A percentile compares a stretch with the other conserved stretches of the same genome.
Evolutionary conservation across 2,329 filamentous ascomycete genomes (phyloP).

Genomic region (Talaromyces rugulosus): DNA sequence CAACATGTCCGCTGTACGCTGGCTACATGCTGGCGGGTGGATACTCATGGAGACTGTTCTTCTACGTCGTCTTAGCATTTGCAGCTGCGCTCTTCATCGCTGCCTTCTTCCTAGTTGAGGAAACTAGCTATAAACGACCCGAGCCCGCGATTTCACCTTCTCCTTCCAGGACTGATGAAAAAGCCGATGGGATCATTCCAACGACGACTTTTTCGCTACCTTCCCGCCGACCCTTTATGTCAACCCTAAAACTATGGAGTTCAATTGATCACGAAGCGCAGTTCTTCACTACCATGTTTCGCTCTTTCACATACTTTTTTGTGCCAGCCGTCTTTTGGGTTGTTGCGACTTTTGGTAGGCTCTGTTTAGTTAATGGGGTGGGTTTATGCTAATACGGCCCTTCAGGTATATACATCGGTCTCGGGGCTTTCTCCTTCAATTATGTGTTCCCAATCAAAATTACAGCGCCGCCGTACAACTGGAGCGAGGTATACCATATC

Average conservation of each 20-base stretch:
- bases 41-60: conserved; percentile 58
- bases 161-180: conserved; percentile 11
- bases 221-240: conserved; percentile 37
- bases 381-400: neutral
- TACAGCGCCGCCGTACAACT: conserved; percentile 43
- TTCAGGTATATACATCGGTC: conserved; percentile 42
- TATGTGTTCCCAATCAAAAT: conserved; percentile 49
- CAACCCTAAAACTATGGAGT: conserved; percentile 43
- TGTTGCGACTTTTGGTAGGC: conserved; percentile 44
- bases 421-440: conserved; percentile 49
- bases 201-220: conserved; percentile 19
- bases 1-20: conserved; percentile 54
- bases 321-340: conserved; percentile 51
- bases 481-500: conserved; percentile 22
- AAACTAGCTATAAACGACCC: conserved; percentile 51
- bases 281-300: conserved; percentile 44
- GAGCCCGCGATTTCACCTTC: neutral
- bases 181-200: conserved; percentile 12
- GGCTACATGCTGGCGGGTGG: conserved; percentile 59
- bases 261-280: conserved; percentile 39
- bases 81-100: conserved; percentile 40
- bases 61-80: conserved; percentile 58
- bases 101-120: conserved; percentile 57
- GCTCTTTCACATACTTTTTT: conserved; percentile 46
- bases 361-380: neutral